phyloP scores from a whole-genome alignment of 2,329 filamentous ascomycete genomes.

The Fusarium begoniae region DNA sequence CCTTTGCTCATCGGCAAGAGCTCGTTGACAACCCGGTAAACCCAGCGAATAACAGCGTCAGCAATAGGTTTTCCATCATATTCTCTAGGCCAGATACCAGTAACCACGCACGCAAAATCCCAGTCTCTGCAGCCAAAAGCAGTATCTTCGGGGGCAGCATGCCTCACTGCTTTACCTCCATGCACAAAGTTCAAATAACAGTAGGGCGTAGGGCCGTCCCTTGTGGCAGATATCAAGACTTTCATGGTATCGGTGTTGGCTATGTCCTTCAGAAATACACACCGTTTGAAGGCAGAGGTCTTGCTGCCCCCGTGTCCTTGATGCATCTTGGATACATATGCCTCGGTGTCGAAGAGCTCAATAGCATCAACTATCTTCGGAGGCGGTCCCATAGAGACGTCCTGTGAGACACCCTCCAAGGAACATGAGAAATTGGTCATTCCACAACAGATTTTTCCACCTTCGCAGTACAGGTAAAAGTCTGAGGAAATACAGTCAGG shows the following conservation, averaged over 20 bases:
- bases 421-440: constrained; percentile 53
- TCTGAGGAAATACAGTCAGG: constrained; percentile 59
- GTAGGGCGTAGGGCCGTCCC: constrained; percentile 58
- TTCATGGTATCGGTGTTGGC: constrained; percentile 45
- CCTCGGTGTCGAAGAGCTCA: constrained; percentile 65
- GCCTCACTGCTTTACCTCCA: constrained; percentile 61
- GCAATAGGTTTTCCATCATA: constrained; percentile 57
- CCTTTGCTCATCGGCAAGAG: constrained; percentile 62
- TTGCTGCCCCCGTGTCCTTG: constrained; percentile 66
- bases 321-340: constrained; percentile 69
- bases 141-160: constrained; percentile 55
- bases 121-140: constrained; percentile 72
- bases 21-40: constrained; percentile 59
- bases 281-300: constrained; percentile 72
- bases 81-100: constrained; percentile 67
- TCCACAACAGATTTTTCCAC: constrained; percentile 57
- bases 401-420: neutral
- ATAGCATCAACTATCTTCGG: constrained; percentile 55
- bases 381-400: neutral
- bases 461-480: constrained; percentile 64
- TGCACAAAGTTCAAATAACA: constrained; percentile 72
- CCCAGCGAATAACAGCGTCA: constrained; percentile 58
- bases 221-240: constrained; percentile 55
- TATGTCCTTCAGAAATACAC: constrained; percentile 65
- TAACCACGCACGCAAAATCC: constrained; percentile 71